Conservation (phyloP, 139 green algal genomes). For the Dunaliella primolecta region DNA sequence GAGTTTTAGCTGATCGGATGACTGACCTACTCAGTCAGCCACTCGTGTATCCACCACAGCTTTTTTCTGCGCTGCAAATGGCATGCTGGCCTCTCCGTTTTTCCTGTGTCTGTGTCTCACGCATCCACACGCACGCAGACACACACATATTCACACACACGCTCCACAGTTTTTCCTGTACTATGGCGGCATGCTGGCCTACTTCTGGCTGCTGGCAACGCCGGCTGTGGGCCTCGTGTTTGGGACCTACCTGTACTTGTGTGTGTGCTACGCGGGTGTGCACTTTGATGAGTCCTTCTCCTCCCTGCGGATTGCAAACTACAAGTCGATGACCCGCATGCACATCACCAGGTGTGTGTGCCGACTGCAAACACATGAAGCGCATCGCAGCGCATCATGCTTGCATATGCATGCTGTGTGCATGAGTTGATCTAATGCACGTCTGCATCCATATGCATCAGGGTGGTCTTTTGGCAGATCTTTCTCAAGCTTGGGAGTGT, state of each 20-base stretch:
- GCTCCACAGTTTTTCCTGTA: conserved; percentile 57
- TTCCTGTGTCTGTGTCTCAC: too few species aligned
- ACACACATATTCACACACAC: not conserved
- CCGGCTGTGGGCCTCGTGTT: conserved; percentile 80
- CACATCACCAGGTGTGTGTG: conserved; percentile 62
- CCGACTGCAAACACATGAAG: not conserved
- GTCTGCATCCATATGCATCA: too few species aligned
- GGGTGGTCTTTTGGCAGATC: too few species aligned
- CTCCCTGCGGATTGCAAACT: conserved; percentile 62
- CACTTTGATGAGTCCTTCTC: conserved; percentile 82
- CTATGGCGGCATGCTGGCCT: conserved; percentile 80
- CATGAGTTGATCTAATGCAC: too few species aligned
- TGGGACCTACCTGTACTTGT: conserved; percentile 81
- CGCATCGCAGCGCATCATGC: too few species aligned
- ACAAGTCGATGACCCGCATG: conserved; percentile 78
- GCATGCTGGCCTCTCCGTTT: too few species aligned
- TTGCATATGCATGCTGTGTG: too few species aligned
- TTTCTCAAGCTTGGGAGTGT: too few species aligned
- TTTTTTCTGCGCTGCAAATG: too few species aligned
- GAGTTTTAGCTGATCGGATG: too few species aligned
- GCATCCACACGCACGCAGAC: not conserved
- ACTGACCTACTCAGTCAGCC: too few species aligned
- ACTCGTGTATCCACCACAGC: too few species aligned
- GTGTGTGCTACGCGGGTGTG: conserved; percentile 64
- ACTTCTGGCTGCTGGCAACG: conserved; percentile 89